Conservation (phyloP, 805 yeast species). For the Teunomyces tritomae region DNA sequence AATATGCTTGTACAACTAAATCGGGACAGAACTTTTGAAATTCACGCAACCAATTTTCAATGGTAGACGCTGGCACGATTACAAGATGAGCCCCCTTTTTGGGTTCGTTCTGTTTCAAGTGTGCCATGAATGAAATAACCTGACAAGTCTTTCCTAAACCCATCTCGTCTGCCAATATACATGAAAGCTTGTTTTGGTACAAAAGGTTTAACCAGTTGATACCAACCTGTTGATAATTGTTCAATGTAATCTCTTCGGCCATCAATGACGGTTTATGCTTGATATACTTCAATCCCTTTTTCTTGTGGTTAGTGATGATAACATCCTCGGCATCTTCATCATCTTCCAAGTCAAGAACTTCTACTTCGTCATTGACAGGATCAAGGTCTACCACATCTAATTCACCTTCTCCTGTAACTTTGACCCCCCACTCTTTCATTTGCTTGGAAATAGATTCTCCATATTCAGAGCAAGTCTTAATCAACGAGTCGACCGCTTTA, state of each 20-base stretch:
- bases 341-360: slow-evolving; percentile 16
- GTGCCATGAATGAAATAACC: slow-evolving; percentile 88
- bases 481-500: slow-evolving; percentile 90
- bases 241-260: slow-evolving; percentile 62
- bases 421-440: slow-evolving; percentile 87
- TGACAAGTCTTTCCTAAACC: slow-evolving; percentile 97
- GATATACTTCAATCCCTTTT: slow-evolving; percentile 44
- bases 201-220: slow-evolving; percentile 86
- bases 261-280: slow-evolving; percentile 69
- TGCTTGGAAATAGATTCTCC: slow-evolving; percentile 70
- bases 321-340: slow-evolving; percentile 37
- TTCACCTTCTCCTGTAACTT: slow-evolving; percentile 66
- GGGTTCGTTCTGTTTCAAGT: slow-evolving; percentile 63
- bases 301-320: slow-evolving; percentile 19
- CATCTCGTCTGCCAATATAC: slow-evolving; percentile 98
- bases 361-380: slow-evolving; percentile 28
- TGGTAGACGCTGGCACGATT: slow-evolving; percentile 93
- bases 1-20: slow-evolving; percentile 84
- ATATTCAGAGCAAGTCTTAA: slow-evolving; percentile 74
- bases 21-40: slow-evolving; percentile 84
- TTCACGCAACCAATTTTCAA: slow-evolving; percentile 97
- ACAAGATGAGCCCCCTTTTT: slow-evolving; percentile 79
- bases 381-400: slow-evolving; percentile 56
- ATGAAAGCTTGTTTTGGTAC: slow-evolving; percentile 75
- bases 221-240: slow-evolving; percentile 95